A percentile compares a stretch with the other conserved stretches of the same genome.
Conservation (phyloP, 768 basidiomycete species). For the Amyloporia xantha region DNA sequence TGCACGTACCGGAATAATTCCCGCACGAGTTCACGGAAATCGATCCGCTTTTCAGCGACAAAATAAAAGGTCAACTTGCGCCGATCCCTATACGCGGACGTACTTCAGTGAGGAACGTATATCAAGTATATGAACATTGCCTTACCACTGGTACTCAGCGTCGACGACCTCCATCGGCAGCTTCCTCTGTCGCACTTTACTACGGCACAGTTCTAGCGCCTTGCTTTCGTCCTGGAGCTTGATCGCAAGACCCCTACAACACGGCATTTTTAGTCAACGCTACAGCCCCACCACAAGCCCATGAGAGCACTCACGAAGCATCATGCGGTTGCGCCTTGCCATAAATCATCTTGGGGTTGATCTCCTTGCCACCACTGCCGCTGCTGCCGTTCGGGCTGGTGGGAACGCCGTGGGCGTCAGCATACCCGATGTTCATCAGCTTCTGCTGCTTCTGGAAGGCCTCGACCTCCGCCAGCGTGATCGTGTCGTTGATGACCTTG, state of each 20-base stretch:
- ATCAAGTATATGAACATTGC: conserved; percentile 6
- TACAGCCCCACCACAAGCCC: no score
- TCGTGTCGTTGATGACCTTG: conserved; percentile 84
- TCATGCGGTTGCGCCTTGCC: conserved; percentile 80
- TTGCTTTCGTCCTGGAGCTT: conserved; percentile 91
- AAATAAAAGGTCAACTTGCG: conserved; percentile 99
- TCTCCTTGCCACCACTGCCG: conserved; percentile 70
- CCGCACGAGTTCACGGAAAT: conserved; percentile 93
- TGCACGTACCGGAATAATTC: conserved; percentile 77
- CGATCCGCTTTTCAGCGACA: conserved; percentile 90
- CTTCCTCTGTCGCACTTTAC: conserved; percentile 88
- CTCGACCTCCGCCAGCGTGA: conserved; percentile 86
- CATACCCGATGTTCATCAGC: conserved; percentile 30
- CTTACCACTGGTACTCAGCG: conserved; percentile 97
- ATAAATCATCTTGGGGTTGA: conserved; percentile 96
- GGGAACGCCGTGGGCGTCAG: conserved; percentile 19
- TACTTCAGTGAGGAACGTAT: background rate
- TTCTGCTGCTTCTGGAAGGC: conserved; percentile 80
- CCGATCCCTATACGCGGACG: conserved; percentile 85
- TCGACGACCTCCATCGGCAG: conserved; percentile 98
- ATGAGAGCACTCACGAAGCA: conserved; percentile 72
- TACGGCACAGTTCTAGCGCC: conserved; percentile 86
- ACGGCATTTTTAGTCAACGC: background rate
- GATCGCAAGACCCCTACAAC: conserved; percentile 56
- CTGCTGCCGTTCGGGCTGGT: conserved; percentile 42